Percentiles rank a stretch among this genome's conserved stretches.
phyloP scores from a whole-genome alignment of 2,329 filamentous ascomycete species.

The Hirsutella rhossiliensis region DNA sequence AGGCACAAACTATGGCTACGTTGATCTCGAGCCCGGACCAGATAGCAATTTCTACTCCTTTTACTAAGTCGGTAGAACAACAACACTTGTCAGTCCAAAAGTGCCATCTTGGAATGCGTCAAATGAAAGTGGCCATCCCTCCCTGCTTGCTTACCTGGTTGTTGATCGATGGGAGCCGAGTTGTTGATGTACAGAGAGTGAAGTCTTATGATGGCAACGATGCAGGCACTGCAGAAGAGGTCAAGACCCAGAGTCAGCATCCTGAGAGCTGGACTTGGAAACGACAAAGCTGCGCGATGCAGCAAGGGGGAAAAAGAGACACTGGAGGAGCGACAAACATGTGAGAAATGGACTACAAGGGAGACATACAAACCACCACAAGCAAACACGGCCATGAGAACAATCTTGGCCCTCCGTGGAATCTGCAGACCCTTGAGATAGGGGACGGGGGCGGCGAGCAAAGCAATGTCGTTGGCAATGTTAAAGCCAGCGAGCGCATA shows the following conservation, averaged over 20 bases:
- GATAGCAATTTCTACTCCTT: slow-evolving; percentile 11
- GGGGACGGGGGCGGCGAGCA: slow-evolving; percentile 16
- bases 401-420: slow-evolving; percentile 25
- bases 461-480: slow-evolving; percentile 17
- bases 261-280: too few relatives aligned
- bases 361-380: slow-evolving; percentile 22
- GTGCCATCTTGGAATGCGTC: too few relatives aligned
- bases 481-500: slow-evolving; percentile 18
- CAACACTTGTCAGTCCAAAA: too few relatives aligned
- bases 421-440: slow-evolving; percentile 23
- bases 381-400: slow-evolving; percentile 26
- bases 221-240: slow-evolving; percentile 7
- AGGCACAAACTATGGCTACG: slow-evolving; percentile 21
- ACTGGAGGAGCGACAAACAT: too few relatives aligned
- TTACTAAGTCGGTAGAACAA: slow-evolving; percentile 3
- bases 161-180: neutral
- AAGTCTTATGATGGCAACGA: slow-evolving; percentile 12
- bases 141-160: neutral
- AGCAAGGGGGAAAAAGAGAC: too few relatives aligned
- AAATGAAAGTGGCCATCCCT: too few relatives aligned
- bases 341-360: neutral
- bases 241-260: neutral
- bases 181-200: slow-evolving; percentile 7
- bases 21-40: slow-evolving; percentile 22
- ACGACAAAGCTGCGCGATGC: too few relatives aligned